These are phyloP conservation scores for Pythium volutum DNA, from an alignment of 352 stramenopile genomes.

Conservation along the genomic window DNA sequence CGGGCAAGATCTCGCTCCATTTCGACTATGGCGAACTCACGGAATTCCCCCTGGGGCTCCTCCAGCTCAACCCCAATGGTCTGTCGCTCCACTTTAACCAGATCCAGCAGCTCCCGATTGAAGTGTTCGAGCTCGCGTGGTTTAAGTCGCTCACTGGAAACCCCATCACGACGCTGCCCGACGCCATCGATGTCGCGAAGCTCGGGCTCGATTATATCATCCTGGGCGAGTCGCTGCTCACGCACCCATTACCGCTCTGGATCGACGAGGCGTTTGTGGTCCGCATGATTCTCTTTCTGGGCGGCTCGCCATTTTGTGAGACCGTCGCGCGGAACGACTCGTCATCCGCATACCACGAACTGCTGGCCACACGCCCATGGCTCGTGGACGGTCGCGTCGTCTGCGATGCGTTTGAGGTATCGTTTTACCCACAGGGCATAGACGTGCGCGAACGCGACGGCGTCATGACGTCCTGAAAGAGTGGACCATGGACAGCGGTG, in stretches of 20 bases:
- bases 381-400: neutral
- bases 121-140: neutral
- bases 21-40: conserved; percentile 9
- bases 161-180: neutral
- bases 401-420: neutral
- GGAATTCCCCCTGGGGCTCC: neutral
- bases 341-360: neutral
- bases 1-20: neutral
- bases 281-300: neutral
- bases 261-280: neutral
- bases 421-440: conserved; percentile 3
- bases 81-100: conserved; percentile 8
- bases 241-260: neutral
- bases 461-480: neutral
- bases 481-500: too few species aligned
- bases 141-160: neutral
- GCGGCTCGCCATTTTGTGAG: conserved; percentile 5
- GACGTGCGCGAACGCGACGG: conserved; percentile 1
- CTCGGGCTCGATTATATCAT: neutral
- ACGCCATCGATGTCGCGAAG: neutral
- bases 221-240: neutral
- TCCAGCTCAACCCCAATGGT: neutral
- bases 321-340: neutral
- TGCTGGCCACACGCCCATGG: neutral
- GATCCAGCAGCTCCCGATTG: neutral